Evolutionary conservation across 2,329 filamentous ascomycete species (phyloP).

Genomic region (Diaporthe ilicicola): DNA sequence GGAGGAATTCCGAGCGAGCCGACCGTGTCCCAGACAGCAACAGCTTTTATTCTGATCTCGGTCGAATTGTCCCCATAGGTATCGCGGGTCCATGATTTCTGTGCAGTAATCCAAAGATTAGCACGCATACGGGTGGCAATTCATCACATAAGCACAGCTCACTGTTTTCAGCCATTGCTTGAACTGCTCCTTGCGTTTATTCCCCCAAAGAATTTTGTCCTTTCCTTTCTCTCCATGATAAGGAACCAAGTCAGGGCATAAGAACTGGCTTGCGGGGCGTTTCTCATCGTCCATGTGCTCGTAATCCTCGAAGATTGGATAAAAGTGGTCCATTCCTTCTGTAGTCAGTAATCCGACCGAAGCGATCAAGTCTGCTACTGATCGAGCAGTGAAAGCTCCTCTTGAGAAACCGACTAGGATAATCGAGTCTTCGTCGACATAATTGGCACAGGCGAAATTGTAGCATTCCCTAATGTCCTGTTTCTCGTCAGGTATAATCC

Average conservation of each 20-base stretch:
- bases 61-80: constrained; percentile 43
- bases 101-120: background rate
- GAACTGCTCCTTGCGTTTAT: constrained; percentile 45
- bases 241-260: constrained; percentile 36
- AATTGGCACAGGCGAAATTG: constrained; percentile 50
- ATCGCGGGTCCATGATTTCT: constrained; percentile 47
- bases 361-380: constrained; percentile 48
- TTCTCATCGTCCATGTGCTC: constrained; percentile 42
- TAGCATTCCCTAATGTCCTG: constrained; percentile 47
- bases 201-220: constrained; percentile 44
- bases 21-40: constrained; percentile 62
- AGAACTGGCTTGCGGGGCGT: constrained; percentile 37
- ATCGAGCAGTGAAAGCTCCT: constrained; percentile 51
- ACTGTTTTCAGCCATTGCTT: constrained; percentile 47
- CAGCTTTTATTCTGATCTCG: constrained; percentile 52
- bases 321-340: constrained; percentile 52
- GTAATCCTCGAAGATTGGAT: constrained; percentile 51
- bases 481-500: background rate
- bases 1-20: constrained; percentile 55
- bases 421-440: constrained; percentile 46
- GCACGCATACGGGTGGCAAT: background rate
- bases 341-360: constrained; percentile 52
- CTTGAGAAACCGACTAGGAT: constrained; percentile 50
- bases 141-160: constrained; percentile 1
- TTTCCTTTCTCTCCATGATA: constrained; percentile 40